A percentile compares a stretch with the other conserved stretches of the same genome.
Conservation (phyloP, 805 yeast genomes). For the Diddensiella caesifluorescens region DNA sequence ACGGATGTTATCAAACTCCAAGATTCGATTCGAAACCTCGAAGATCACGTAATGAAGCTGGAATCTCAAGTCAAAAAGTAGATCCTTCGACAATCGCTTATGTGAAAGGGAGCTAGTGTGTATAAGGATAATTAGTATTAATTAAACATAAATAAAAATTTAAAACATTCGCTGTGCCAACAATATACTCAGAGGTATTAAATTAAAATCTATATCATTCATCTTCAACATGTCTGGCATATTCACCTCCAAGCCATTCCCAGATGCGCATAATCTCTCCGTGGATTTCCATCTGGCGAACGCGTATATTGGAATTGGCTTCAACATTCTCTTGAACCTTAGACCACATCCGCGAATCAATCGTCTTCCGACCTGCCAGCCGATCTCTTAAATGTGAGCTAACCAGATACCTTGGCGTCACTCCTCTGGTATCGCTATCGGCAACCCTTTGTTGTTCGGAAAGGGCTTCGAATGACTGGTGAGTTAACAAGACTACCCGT, state of each 20-base stretch:
- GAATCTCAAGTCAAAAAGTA: conserved; percentile 15
- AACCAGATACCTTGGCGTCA: conserved; percentile 18
- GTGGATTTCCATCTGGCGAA: conserved; percentile 60
- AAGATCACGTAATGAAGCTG: conserved; percentile 49
- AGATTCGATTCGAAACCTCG: conserved; percentile 60
- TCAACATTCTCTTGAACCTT: conserved; percentile 53
- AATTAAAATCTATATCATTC: neutral
- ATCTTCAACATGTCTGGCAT: neutral
- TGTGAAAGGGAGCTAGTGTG: neutral
- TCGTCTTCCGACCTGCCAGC: conserved; percentile 10
- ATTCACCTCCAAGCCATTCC: conserved; percentile 55
- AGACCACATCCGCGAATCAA: conserved; percentile 42
- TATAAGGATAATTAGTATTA: neutral
- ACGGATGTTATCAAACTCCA: conserved; percentile 71
- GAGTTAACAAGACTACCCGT: conserved; percentile 6
- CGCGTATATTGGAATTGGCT: conserved; percentile 57
- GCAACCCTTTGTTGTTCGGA: conserved; percentile 16
- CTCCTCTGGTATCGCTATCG: conserved; percentile 18
- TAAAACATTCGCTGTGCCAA: no score
- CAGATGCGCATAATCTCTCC: conserved; percentile 86
- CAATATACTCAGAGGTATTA: no score
- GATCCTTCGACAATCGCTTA: neutral
- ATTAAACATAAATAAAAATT: neutral
- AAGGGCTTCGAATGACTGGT: conserved; percentile 10
- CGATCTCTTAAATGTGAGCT: conserved; percentile 16